phyloP scores from a whole-genome alignment of 2,329 filamentous ascomycete species.

The Botrytis medusae region DNA sequence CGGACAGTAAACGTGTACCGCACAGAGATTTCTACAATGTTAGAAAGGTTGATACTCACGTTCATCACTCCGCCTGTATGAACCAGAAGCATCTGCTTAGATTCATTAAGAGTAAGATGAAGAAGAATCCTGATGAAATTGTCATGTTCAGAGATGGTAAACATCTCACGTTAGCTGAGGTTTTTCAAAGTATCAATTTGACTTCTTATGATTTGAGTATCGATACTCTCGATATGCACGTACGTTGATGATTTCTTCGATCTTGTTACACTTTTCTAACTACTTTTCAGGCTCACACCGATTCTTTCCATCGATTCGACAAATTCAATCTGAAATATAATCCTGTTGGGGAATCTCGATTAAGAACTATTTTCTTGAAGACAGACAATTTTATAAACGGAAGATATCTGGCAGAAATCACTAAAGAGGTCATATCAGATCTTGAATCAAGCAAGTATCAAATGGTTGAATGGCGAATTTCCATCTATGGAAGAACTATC shows the following conservation, averaged over 20 bases:
- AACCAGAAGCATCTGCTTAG: conserved; percentile 97
- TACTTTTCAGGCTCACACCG: conserved; percentile 73
- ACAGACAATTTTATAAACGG: conserved; percentile 98
- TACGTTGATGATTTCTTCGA: conserved; percentile 46
- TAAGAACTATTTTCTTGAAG: conserved; percentile 98
- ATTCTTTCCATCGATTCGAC: conserved; percentile 98
- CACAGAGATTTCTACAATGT: conserved; percentile 99
- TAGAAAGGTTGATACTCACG: conserved; percentile 96
- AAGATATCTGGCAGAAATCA: conserved; percentile 94
- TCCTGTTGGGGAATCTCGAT: conserved; percentile 88
- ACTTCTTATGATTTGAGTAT: conserved; percentile 98
- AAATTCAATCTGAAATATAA: conserved; percentile 99
- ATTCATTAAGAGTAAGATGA: conserved; percentile 99
- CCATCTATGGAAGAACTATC: conserved; percentile 87
- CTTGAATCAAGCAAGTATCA: conserved; percentile 98
- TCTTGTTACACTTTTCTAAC: conserved; percentile 23
- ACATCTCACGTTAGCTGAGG: conserved; percentile 84
- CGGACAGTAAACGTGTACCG: conserved; percentile 95
- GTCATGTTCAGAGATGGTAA: conserved; percentile 92
- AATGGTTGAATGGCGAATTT: conserved; percentile 99
- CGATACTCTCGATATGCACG: conserved; percentile 98
- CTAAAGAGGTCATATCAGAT: conserved; percentile 95
- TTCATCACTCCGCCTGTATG: conserved; percentile 99
- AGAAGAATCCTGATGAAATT: conserved; percentile 92
- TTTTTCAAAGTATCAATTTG: conserved; percentile 95